A percentile compares a stretch with the other conserved stretches of the same genome.
phyloP scores from a whole-genome alignment of 441 rosid genomes.

The Croton setiger region DNA sequence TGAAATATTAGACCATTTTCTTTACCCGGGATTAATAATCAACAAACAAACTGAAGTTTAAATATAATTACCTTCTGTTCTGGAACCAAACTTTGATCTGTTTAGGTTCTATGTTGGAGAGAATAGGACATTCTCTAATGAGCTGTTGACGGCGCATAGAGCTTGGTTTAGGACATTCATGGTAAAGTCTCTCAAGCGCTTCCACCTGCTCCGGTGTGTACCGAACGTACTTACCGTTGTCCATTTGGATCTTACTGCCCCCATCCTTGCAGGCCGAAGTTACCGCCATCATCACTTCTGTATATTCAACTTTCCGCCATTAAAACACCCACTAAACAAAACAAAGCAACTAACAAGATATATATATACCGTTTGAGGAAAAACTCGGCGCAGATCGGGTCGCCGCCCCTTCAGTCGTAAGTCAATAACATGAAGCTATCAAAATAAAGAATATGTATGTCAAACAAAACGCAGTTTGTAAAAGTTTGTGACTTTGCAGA shows the following conservation, averaged over 20 bases:
- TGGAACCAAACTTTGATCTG: slow-evolving; percentile 99
- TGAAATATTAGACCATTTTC: not conserved
- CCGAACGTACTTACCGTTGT: slow-evolving; percentile 94
- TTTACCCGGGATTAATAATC: not conserved
- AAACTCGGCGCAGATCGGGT: slow-evolving; percentile 22
- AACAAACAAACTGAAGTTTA: not conserved
- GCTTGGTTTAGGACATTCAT: slow-evolving; percentile 96
- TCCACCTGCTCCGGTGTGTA: slow-evolving; percentile 98
- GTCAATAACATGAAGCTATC: slow-evolving; percentile 9
- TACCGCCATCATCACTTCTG: slow-evolving; percentile 58
- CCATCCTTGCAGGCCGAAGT: slow-evolving; percentile 45
- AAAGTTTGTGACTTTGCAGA: not conserved
- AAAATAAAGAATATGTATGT: no score
- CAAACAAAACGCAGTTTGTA: no score
- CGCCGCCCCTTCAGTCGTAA: slow-evolving; percentile 15
- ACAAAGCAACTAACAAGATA: not conserved
- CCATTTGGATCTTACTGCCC: slow-evolving; percentile 42
- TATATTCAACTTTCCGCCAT: not conserved
- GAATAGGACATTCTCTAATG: slow-evolving; percentile 95
- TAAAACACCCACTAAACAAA: not conserved
- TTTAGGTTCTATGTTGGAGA: slow-evolving; percentile 90
- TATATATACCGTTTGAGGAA: slow-evolving; percentile 14
- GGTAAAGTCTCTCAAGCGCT: slow-evolving; percentile 96
- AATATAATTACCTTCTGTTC: slow-evolving; percentile 59
- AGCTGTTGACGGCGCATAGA: slow-evolving; percentile 94